phyloP scores from a whole-genome alignment of 805 yeast species.

The Candida boidinii region DNA sequence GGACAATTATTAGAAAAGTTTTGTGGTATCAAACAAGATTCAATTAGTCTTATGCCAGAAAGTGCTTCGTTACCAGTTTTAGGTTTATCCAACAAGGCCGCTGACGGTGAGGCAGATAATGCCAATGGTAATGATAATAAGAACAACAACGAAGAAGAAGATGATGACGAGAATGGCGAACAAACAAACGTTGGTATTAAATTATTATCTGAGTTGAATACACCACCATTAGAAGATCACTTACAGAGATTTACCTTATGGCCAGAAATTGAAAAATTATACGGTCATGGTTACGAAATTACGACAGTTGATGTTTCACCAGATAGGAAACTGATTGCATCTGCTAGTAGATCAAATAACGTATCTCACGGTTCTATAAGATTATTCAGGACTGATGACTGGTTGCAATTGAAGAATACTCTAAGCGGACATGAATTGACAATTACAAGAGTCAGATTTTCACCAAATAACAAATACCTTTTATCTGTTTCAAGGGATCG shows the following conservation, averaged over 20 bases:
- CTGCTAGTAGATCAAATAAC: constrained; percentile 87
- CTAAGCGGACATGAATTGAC: constrained; percentile 74
- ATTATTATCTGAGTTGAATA: constrained; percentile 33
- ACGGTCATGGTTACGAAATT: constrained; percentile 97
- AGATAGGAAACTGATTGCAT: constrained; percentile 58
- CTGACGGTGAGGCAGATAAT: constrained; percentile 43
- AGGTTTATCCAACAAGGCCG: constrained; percentile 86
- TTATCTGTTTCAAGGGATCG: constrained; percentile 87
- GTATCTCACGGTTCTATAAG: constrained; percentile 81
- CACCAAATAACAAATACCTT: constrained; percentile 55
- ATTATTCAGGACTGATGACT: constrained; percentile 49
- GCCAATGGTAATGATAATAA: constrained; percentile 28
- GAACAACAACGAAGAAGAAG: constrained; percentile 30
- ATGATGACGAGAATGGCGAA: constrained; percentile 30
- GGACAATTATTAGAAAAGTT: constrained; percentile 50
- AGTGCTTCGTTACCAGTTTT: constrained; percentile 88
- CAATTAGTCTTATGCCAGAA: constrained; percentile 45
- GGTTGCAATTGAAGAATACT: constrained; percentile 56
- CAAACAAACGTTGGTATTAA: constrained; percentile 35
- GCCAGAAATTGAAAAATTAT: constrained; percentile 91
- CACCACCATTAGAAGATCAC: constrained; percentile 85
- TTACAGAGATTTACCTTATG: constrained; percentile 86
- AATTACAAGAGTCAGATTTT: constrained; percentile 73
- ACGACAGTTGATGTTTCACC: constrained; percentile 68
- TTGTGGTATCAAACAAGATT: constrained; percentile 32